These are phyloP conservation scores for Hemileccinum rubropunctum DNA, from an alignment of 768 basidiomycete species.

Conservation along the genomic window DNA sequence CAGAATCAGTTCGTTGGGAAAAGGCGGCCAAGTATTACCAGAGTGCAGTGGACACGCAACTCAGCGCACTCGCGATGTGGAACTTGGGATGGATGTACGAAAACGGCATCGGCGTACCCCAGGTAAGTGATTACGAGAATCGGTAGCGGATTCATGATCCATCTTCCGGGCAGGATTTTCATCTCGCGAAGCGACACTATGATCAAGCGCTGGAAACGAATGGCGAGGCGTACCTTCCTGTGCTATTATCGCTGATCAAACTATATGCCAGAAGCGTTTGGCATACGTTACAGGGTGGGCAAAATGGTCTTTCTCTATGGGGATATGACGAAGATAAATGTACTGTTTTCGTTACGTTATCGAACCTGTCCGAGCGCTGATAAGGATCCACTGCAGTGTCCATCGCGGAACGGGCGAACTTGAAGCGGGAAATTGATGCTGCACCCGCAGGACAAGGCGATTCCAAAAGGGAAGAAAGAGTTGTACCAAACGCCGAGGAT, in stretches of 20 bases:
- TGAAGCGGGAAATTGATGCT: slow-evolving; percentile 27
- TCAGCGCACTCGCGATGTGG: slow-evolving; percentile 96
- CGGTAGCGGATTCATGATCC: no score
- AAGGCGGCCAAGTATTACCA: slow-evolving; percentile 95
- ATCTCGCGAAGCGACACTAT: slow-evolving; percentile 94
- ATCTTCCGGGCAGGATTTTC: slow-evolving; percentile 67
- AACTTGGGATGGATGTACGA: slow-evolving; percentile 99
- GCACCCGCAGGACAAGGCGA: slow-evolving; percentile 8
- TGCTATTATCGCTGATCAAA: slow-evolving; percentile 76
- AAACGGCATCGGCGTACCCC: slow-evolving; percentile 87
- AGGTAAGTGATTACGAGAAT: slow-evolving; percentile 43
- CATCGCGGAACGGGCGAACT: slow-evolving; percentile 17
- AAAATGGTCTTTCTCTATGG: slow-evolving; percentile 69
- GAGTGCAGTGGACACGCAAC: slow-evolving; percentile 87
- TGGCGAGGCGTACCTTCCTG: slow-evolving; percentile 84
- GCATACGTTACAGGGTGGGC: slow-evolving; percentile 73
- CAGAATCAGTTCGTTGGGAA: slow-evolving; percentile 66
- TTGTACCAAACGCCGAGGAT: slow-evolving; percentile 19
- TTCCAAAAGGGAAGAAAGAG: slow-evolving; percentile 1
- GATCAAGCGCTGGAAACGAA: slow-evolving; percentile 88
- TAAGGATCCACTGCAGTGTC: slow-evolving; percentile 14
- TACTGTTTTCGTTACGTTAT: background rate
- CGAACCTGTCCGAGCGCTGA: slow-evolving; percentile 6
- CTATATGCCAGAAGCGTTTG: slow-evolving; percentile 82
- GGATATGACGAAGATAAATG: slow-evolving; percentile 48